Conservation (phyloP, 768 basidiomycete genomes). For the Agaricus subrufescens region DNA sequence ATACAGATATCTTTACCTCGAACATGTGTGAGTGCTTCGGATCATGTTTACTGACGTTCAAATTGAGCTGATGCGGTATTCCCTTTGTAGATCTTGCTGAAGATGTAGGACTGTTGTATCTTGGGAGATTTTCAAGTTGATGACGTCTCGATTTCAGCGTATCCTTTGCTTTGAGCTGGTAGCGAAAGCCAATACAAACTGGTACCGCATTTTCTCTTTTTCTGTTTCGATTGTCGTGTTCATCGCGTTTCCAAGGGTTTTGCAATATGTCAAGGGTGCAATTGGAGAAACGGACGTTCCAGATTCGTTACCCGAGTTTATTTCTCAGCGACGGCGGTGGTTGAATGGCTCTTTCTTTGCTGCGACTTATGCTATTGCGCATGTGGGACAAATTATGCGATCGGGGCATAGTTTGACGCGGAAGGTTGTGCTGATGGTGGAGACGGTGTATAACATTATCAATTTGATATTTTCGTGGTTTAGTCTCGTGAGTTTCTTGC, state of each 20-base stretch:
- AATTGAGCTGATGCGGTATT: conserved; percentile 8
- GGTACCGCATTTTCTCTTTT: conserved; percentile 36
- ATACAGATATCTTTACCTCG: conserved; percentile 90
- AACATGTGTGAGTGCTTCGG: conserved; percentile 76
- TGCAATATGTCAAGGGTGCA: conserved; percentile 94
- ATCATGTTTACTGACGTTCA: not conserved
- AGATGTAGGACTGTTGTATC: conserved; percentile 52
- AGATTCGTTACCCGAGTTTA: conserved; percentile 89
- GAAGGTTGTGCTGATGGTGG: conserved; percentile 69
- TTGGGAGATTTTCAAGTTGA: not conserved
- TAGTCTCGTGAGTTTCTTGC: conserved; percentile 56
- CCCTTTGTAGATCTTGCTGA: conserved; percentile 70
- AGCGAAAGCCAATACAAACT: conserved; percentile 72
- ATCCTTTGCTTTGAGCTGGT: conserved; percentile 80
- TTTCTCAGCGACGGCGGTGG: conserved; percentile 86
- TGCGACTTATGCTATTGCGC: conserved; percentile 88
- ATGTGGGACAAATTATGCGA: conserved; percentile 71
- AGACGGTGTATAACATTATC: conserved; percentile 84
- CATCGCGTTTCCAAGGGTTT: conserved; percentile 57
- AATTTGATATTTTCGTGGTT: conserved; percentile 94
- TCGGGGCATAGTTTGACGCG: conserved; percentile 79
- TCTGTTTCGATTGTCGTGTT: not conserved
- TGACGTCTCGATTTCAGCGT: conserved; percentile 41
- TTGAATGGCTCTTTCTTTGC: conserved; percentile 94
- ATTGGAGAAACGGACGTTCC: conserved; percentile 94